phyloP scores from a whole-genome alignment of 2,329 filamentous ascomycete species.

The Exophiala aquamarina region DNA sequence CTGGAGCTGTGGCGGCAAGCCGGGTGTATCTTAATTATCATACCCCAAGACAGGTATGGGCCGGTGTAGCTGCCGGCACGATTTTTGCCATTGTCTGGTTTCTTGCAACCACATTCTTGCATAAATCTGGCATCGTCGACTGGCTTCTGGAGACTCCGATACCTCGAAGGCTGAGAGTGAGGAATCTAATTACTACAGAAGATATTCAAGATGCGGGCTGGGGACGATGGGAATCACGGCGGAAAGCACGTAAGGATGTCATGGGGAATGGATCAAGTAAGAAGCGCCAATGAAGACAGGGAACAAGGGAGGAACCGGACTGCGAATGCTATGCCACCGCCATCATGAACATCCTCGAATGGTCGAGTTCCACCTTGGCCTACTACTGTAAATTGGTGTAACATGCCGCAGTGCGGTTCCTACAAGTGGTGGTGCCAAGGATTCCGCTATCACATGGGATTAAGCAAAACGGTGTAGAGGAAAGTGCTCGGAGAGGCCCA shows the following conservation, averaged over 20 bases:
- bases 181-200: conserved; percentile 84
- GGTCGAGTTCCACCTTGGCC: too few species aligned
- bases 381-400: too few species aligned
- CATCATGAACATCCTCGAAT: too few species aligned
- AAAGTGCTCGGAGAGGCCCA: too few species aligned
- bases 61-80: conserved; percentile 70
- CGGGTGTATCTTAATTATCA: conserved; percentile 92
- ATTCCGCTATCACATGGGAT: too few species aligned
- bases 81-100: conserved; percentile 80
- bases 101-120: conserved; percentile 62
- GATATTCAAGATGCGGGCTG: conserved; percentile 89
- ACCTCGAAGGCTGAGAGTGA: conserved; percentile 66
- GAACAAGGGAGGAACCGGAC: too few species aligned
- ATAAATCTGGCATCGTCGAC: conserved; percentile 67
- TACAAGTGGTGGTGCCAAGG: too few species aligned
- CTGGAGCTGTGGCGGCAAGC: conserved; percentile 73
- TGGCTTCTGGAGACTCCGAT: conserved; percentile 69
- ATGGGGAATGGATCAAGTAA: conserved; percentile 3
- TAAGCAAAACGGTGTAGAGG: too few species aligned
- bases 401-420: too few species aligned
- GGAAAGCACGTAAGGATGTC: conserved; percentile 34
- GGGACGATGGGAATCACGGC: conserved; percentile 77
- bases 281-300: conserved; percentile 11
- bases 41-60: conserved; percentile 82
- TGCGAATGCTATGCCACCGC: too few species aligned